These are phyloP conservation scores for Panellus pusillus DNA, from an alignment of 768 basidiomycete species.

Conservation along the genomic window DNA sequence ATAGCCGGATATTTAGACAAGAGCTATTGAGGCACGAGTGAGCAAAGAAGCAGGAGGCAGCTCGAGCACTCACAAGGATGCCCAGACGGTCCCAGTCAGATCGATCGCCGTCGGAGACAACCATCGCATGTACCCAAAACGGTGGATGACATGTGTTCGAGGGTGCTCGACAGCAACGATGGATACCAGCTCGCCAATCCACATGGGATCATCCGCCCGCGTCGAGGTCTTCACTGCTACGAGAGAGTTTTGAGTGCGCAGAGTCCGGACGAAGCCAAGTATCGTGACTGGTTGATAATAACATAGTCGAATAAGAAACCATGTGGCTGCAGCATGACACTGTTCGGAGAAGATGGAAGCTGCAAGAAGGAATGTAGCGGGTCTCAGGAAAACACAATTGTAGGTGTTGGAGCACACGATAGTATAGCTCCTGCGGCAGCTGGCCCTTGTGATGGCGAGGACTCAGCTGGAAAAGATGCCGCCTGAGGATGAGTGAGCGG, in stretches of 20 bases:
- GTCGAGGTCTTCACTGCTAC: background rate
- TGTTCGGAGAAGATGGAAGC: background rate
- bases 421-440: background rate
- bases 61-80: background rate
- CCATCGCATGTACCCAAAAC: conserved; percentile 6
- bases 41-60: background rate
- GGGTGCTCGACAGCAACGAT: background rate
- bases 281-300: background rate
- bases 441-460: background rate
- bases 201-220: background rate
- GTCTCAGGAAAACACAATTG: background rate
- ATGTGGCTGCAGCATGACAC: background rate
- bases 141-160: background rate
- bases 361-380: background rate
- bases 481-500: background rate
- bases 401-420: background rate
- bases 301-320: background rate
- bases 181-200: background rate
- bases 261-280: background rate
- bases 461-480: conserved; percentile 5
- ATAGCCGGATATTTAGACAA: background rate
- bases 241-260: background rate
- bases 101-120: background rate
- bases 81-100: background rate
- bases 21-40: background rate